phyloP scores from a whole-genome alignment of 495 filamentous ascomycete species.

The Wilcoxina mikolae region DNA sequence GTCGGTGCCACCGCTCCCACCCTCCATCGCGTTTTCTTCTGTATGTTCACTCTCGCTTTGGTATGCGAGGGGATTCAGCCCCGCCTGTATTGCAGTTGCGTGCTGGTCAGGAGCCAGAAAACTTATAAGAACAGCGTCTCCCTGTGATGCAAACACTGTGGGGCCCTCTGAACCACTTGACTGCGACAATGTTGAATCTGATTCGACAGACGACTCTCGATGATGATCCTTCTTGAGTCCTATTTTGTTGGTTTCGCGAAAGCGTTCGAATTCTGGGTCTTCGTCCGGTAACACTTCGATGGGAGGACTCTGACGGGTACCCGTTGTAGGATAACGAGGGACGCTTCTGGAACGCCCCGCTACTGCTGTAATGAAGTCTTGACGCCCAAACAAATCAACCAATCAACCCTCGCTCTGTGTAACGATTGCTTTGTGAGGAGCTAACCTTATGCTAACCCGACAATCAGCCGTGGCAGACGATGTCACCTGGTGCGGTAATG shows the following conservation, averaged over 20 bases:
- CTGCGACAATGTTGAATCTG: background rate
- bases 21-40: conserved; percentile 30
- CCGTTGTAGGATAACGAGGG: background rate
- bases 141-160: conserved; percentile 27
- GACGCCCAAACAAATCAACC: background rate
- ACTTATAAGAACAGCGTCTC: conserved; percentile 41
- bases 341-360: background rate
- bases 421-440: conserved; percentile 1
- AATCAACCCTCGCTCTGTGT: background rate
- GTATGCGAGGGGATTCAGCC: conserved; percentile 30
- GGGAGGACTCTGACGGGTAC: background rate
- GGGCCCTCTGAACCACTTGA: too few relatives aligned
- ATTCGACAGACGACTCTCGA: background rate
- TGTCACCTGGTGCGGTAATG: background rate
- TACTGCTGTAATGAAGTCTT: background rate
- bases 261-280: background rate
- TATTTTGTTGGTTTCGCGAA: background rate
- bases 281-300: background rate
- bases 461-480: background rate
- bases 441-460: conserved; percentile 2
- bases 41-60: conserved; percentile 20
- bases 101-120: conserved; percentile 38
- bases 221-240: background rate
- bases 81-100: conserved; percentile 30
- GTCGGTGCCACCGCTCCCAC: conserved; percentile 24